Conservation (phyloP, 192 early-diverging fungal species). For the Lunasporangiospora selenospora region DNA sequence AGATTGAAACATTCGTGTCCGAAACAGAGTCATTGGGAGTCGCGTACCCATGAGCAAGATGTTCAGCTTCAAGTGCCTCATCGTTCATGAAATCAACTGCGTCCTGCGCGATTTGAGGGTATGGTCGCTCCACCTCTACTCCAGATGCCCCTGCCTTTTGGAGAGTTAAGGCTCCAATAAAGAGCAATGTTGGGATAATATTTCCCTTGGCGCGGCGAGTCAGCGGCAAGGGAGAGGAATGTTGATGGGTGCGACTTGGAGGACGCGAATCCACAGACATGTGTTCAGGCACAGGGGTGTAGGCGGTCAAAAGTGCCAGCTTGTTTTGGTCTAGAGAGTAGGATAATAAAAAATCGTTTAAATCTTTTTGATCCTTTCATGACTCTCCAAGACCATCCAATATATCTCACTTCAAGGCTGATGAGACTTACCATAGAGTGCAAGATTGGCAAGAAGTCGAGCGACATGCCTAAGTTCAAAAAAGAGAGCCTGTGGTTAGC, state of each 20-base stretch:
- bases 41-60: constrained; percentile 1
- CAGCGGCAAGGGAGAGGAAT: constrained; percentile 20
- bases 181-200: constrained; percentile 27
- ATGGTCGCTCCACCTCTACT: background rate
- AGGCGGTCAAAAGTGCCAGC: constrained; percentile 25
- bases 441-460: constrained; percentile 59
- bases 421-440: constrained; percentile 54
- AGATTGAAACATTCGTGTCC: background rate
- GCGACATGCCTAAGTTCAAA: constrained; percentile 53
- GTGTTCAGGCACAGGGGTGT: background rate
- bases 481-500: too few relatives aligned
- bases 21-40: constrained; percentile 22
- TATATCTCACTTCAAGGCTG: constrained; percentile 22
- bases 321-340: constrained; percentile 37
- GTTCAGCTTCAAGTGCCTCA: background rate
- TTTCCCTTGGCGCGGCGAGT: constrained; percentile 39
- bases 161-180: constrained; percentile 27
- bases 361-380: constrained; percentile 8
- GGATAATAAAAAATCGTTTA: background rate
- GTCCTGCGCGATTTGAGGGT: constrained; percentile 8
- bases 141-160: constrained; percentile 1
- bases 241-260: constrained; percentile 3
- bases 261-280: background rate
- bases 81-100: constrained; percentile 46
- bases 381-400: constrained; percentile 4